phyloP scores from a whole-genome alignment of 2,329 filamentous ascomycete genomes.

The Xylaria sp. region DNA sequence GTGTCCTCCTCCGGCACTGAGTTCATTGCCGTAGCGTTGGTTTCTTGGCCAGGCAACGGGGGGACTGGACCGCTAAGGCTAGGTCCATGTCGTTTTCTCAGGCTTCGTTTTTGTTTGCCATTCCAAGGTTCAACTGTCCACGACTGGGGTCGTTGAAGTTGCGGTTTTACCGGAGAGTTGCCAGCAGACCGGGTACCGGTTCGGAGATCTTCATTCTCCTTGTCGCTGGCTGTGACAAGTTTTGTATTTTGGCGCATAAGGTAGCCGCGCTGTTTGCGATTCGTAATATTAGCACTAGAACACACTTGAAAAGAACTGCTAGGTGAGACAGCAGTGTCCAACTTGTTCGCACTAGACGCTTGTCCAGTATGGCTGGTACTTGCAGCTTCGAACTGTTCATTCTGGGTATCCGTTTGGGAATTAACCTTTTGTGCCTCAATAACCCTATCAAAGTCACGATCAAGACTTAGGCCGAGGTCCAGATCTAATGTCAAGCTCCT shows the following conservation, averaged over 20 bases:
- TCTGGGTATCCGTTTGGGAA: slow-evolving; percentile 54
- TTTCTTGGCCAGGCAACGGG: slow-evolving; percentile 88
- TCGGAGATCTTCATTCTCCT: slow-evolving; percentile 67
- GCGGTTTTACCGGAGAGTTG: slow-evolving; percentile 76
- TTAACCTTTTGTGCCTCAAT: slow-evolving; percentile 97
- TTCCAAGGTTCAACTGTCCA: slow-evolving; percentile 99
- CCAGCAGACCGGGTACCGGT: slow-evolving; percentile 68
- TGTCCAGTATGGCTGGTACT: slow-evolving; percentile 55
- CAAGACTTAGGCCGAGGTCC: slow-evolving; percentile 85
- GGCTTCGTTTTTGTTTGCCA: slow-evolving; percentile 74
- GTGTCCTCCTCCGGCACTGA: slow-evolving; percentile 77
- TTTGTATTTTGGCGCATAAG: slow-evolving; percentile 99
- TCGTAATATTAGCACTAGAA: slow-evolving; percentile 71
- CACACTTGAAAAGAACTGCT: slow-evolving; percentile 42
- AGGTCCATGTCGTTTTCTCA: slow-evolving; percentile 66
- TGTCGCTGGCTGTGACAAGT: slow-evolving; percentile 90
- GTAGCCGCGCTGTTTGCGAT: slow-evolving; percentile 88
- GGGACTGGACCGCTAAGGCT: slow-evolving; percentile 73
- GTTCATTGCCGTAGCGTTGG: slow-evolving; percentile 75
- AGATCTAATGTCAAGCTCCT: slow-evolving; percentile 85
- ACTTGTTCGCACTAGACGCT: slow-evolving; percentile 54
- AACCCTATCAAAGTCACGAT: slow-evolving; percentile 92
- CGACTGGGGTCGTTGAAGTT: slow-evolving; percentile 82
- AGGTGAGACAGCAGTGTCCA: slow-evolving; percentile 36
- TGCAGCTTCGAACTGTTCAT: slow-evolving; percentile 41